Percentiles rank a stretch among this genome's conserved stretches.
These are phyloP conservation scores for Bruguiera parviflora DNA, from an alignment of 345 rosid genomes.

Conservation along the genomic window DNA sequence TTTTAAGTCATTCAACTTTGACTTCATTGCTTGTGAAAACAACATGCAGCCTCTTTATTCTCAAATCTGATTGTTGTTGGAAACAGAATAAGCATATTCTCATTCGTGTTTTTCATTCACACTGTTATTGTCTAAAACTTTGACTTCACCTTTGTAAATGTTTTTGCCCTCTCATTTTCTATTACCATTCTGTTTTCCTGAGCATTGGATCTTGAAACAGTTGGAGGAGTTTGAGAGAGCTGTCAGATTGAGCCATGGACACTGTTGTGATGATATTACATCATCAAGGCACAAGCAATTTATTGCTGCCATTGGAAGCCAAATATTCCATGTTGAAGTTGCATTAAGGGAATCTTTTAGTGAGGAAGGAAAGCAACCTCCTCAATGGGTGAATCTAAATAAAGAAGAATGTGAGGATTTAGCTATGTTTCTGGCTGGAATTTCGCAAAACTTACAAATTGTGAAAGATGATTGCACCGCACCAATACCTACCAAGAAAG, in stretches of 20 bases:
- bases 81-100: no score
- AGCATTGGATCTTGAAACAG: slow-evolving; percentile 39
- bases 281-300: slow-evolving; percentile 70
- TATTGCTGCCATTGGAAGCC: slow-evolving; percentile 62
- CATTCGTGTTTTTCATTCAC: no score
- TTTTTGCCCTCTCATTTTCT: no score
- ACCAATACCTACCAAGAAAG: slow-evolving; percentile 24
- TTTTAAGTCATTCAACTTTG: no score
- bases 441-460: slow-evolving; percentile 32
- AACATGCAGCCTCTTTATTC: no score
- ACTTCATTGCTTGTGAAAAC: no score
- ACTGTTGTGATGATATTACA: slow-evolving; percentile 42
- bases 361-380: slow-evolving; percentile 60
- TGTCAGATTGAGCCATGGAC: slow-evolving; percentile 57
- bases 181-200: not conserved
- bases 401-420: slow-evolving; percentile 81
- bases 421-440: slow-evolving; percentile 72
- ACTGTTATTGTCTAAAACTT: no score
- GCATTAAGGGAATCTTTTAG: slow-evolving; percentile 46
- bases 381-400: slow-evolving; percentile 69
- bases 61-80: no score
- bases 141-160: no score
- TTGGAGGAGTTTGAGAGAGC: slow-evolving; percentile 86
- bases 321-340: slow-evolving; percentile 56
- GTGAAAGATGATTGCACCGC: slow-evolving; percentile 33